Percentiles rank a stretch among this genome's conserved stretches.
phyloP scores from a whole-genome alignment of 1,139 yeast species.

The Diutina neorugosa region DNA sequence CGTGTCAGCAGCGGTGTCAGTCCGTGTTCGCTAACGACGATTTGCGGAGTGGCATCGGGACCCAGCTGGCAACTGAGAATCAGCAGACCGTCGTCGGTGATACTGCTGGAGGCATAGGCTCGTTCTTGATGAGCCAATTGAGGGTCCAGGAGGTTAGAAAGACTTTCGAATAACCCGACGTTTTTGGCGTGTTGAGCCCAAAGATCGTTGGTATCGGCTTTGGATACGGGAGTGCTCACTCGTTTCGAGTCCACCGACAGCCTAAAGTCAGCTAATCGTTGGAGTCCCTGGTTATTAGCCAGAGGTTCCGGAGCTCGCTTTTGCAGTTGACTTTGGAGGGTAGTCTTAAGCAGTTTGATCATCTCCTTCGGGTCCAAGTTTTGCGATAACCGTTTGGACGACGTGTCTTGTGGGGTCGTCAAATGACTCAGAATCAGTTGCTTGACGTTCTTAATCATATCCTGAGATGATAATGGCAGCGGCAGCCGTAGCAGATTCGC shows the following conservation, averaged over 20 bases:
- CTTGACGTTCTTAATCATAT: constrained; percentile 10
- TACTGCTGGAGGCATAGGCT: neutral
- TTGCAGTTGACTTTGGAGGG: constrained; percentile 11
- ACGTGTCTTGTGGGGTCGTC: constrained; percentile 6
- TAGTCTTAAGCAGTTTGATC: constrained; percentile 12
- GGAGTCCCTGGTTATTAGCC: constrained; percentile 7
- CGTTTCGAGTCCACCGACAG: constrained; percentile 12
- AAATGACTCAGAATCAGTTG: constrained; percentile 9
- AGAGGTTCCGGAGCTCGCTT: constrained; percentile 7
- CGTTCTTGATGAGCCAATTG: too few relatives aligned
- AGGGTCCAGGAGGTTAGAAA: neutral
- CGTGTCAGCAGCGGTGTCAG: neutral
- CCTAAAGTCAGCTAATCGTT: constrained; percentile 12
- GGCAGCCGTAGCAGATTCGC: neutral
- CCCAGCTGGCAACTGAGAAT: neutral
- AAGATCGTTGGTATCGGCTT: neutral
- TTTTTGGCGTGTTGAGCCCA: neutral
- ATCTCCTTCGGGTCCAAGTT: constrained; percentile 10
- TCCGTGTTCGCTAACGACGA: neutral
- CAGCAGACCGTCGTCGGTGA: neutral
- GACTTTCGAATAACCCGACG: neutral
- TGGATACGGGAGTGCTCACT: neutral
- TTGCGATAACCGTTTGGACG: neutral
- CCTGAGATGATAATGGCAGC: constrained; percentile 6
- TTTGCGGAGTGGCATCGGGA: neutral